A percentile compares a stretch with the other conserved stretches of the same genome.
These are phyloP conservation scores for Pseudozyma flocculosa DNA, from an alignment of 1,284 basidiomycete genomes.

Conservation along the genomic window DNA sequence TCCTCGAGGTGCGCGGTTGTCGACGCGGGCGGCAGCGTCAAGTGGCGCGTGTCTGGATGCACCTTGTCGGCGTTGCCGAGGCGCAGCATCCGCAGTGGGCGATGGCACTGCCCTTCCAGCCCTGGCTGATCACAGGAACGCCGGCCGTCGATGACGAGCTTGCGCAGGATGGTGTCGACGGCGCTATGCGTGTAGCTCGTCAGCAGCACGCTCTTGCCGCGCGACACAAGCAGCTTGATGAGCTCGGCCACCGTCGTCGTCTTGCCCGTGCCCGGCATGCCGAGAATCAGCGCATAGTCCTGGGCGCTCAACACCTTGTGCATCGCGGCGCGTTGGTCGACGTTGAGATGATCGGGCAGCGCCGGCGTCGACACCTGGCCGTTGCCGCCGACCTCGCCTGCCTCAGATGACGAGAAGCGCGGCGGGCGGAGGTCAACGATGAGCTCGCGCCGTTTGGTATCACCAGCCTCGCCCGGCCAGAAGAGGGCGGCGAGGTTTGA, in stretches of 20 bases:
- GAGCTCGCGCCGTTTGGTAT: slow-evolving; percentile 65
- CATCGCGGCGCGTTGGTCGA: slow-evolving; percentile 74
- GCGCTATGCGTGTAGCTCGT: slow-evolving; percentile 96
- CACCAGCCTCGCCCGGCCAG: slow-evolving; percentile 65
- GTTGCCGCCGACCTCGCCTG: slow-evolving; percentile 33
- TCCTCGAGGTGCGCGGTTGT: slow-evolving; percentile 60
- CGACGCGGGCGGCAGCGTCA: not conserved
- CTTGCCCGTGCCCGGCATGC: slow-evolving; percentile 98
- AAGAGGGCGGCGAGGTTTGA: slow-evolving; percentile 89
- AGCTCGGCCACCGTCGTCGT: slow-evolving; percentile 90
- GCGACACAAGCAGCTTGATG: slow-evolving; percentile 73
- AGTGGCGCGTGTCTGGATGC: slow-evolving; percentile 33
- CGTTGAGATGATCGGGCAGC: slow-evolving; percentile 66
- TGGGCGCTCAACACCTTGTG: slow-evolving; percentile 72
- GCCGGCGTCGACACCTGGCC: slow-evolving; percentile 20
- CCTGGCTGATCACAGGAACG: no score
- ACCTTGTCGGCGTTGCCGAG: slow-evolving; percentile 91
- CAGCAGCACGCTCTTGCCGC: slow-evolving; percentile 83
- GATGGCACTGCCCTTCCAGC: no score
- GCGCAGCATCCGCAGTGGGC: slow-evolving; percentile 68
- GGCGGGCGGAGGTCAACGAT: slow-evolving; percentile 81
- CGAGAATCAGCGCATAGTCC: slow-evolving; percentile 89
- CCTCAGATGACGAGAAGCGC: no score
- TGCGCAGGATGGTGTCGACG: slow-evolving; percentile 89
- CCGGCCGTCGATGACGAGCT: no score